A percentile compares a stretch with the other conserved stretches of the same genome.
Conservation (phyloP, 768 basidiomycete species). For the Tricholoma furcatifolium region DNA sequence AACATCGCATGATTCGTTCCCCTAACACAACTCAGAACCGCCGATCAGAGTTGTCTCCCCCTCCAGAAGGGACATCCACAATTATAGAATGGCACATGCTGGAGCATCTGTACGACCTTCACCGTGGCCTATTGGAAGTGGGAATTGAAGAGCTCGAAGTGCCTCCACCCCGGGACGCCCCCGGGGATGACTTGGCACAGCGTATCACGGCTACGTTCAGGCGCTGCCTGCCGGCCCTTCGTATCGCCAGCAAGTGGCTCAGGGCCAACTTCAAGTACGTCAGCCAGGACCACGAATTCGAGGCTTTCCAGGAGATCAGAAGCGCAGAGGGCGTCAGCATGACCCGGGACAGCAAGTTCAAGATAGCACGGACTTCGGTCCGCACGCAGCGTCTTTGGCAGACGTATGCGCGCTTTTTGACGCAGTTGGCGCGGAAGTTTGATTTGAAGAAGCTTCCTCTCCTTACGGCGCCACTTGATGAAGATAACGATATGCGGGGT, state of each 20-base stretch:
- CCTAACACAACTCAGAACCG: slow-evolving; percentile 25
- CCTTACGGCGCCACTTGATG: slow-evolving; percentile 69
- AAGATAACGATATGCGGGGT: slow-evolving; percentile 86
- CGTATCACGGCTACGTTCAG: slow-evolving; percentile 85
- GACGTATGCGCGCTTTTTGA: slow-evolving; percentile 64
- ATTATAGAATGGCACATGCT: slow-evolving; percentile 65
- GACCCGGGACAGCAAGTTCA: slow-evolving; percentile 27
- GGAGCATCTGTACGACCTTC: slow-evolving; percentile 64
- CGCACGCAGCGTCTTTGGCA: slow-evolving; percentile 65
- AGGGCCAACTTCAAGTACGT: slow-evolving; percentile 72
- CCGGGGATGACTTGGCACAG: slow-evolving; percentile 66
- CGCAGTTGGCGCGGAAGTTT: slow-evolving; percentile 62
- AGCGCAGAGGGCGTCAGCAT: slow-evolving; percentile 26
- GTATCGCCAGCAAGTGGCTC: slow-evolving; percentile 90
- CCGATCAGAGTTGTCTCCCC: slow-evolving; percentile 22
- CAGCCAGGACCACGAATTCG: slow-evolving; percentile 40
- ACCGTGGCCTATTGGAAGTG: slow-evolving; percentile 62
- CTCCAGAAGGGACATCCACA: slow-evolving; percentile 30
- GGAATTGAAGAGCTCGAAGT: slow-evolving; percentile 62
- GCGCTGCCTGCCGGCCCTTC: slow-evolving; percentile 80
- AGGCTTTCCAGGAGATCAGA: slow-evolving; percentile 30
- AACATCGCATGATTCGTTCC: slow-evolving; percentile 72
- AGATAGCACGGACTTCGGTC: slow-evolving; percentile 35
- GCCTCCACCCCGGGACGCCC: slow-evolving; percentile 50
- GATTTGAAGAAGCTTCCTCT: slow-evolving; percentile 60